Percentiles rank a stretch among this genome's conserved stretches.
phyloP scores from a whole-genome alignment of 306 rosid species.

The Vigna hirtella region DNA sequence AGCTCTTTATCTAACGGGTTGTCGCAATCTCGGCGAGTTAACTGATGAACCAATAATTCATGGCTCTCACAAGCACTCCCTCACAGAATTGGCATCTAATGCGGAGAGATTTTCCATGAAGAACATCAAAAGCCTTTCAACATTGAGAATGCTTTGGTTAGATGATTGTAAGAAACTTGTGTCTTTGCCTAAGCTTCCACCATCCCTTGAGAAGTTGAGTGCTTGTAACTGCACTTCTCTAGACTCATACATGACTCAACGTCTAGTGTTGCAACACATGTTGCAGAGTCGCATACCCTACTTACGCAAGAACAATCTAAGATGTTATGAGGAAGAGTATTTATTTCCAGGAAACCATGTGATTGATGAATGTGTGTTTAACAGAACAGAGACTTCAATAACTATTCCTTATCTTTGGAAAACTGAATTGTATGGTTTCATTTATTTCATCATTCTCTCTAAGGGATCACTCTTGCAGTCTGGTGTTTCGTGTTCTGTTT shows the following conservation, averaged over 20 bases:
- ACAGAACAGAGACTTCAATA: slow-evolving; percentile 3
- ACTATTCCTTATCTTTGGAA: slow-evolving; percentile 5
- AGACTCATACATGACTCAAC: background rate
- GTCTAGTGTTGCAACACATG: background rate
- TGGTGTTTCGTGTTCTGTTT: background rate
- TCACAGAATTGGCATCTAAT: background rate
- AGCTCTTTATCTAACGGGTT: background rate
- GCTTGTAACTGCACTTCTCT: background rate
- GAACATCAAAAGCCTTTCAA: background rate
- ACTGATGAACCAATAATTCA: background rate
- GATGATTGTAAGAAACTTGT: slow-evolving; percentile 12
- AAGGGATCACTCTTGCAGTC: background rate
- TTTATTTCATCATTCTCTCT: slow-evolving; percentile 25
- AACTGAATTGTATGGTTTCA: background rate
- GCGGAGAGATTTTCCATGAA: background rate
- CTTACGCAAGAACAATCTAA: background rate
- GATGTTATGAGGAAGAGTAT: no score
- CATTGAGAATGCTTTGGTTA: background rate
- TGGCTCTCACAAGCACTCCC: background rate
- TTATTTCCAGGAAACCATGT: background rate
- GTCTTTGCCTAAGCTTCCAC: background rate
- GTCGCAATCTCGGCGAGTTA: background rate
- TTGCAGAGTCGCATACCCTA: background rate
- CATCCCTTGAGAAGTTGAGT: background rate
- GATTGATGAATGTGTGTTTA: background rate